These are phyloP conservation scores for Ulvella scutata DNA, from an alignment of 139 green algal genomes.

Conservation along the genomic window DNA sequence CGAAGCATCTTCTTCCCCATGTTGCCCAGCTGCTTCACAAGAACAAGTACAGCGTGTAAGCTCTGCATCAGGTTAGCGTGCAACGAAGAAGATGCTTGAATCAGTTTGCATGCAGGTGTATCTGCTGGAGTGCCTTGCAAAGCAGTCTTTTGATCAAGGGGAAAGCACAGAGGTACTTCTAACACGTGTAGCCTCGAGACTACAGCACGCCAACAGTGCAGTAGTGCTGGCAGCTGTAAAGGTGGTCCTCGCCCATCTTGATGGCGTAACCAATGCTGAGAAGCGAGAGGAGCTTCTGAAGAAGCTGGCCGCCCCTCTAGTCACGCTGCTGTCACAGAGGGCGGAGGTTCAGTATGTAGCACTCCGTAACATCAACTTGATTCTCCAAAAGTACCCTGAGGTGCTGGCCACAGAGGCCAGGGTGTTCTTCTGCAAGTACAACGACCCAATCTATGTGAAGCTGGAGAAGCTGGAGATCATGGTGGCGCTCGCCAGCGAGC, in stretches of 20 bases:
- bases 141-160: constrained; percentile 48
- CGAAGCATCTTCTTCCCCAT: too few species aligned
- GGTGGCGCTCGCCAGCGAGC: constrained; percentile 74
- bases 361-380: constrained; percentile 92
- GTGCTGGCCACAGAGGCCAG: constrained; percentile 12
- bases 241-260: constrained; percentile 31
- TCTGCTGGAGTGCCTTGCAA: constrained; percentile 83
- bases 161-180: constrained; percentile 80
- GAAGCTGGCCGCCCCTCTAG: constrained; percentile 92
- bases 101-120: constrained; percentile 76
- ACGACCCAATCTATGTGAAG: constrained; percentile 98
- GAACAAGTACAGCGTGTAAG: too few species aligned
- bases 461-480: constrained; percentile 99
- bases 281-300: constrained; percentile 50
- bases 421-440: constrained; percentile 99
- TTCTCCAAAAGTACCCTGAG: constrained; percentile 70
- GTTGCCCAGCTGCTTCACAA: too few species aligned
- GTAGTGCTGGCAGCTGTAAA: constrained; percentile 94
- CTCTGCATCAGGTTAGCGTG: too few species aligned
- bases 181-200: constrained; percentile 69
- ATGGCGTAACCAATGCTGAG: not conserved
- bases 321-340: constrained; percentile 89
- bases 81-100: too few species aligned
- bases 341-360: constrained; percentile 97
- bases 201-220: constrained; percentile 96